A percentile compares a stretch with the other conserved stretches of the same genome.
These are phyloP conservation scores for Glycine latifolia DNA, from an alignment of 306 rosid genomes.

Conservation along the genomic window DNA sequence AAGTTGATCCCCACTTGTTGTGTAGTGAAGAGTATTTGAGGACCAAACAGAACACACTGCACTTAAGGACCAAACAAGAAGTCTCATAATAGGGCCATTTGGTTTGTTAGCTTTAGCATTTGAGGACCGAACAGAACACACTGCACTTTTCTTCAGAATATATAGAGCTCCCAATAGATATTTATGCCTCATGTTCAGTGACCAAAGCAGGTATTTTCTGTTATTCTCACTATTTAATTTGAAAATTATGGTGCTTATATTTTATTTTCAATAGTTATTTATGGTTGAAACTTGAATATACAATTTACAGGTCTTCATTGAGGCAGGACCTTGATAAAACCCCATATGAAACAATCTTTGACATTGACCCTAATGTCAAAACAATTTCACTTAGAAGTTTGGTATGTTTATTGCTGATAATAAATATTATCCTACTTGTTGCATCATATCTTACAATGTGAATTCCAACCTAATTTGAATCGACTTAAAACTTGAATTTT, in stretches of 20 bases:
- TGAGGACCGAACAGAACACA: constrained; percentile 61
- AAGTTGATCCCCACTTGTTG: constrained; percentile 58
- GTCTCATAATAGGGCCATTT: constrained; percentile 66
- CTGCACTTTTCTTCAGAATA: constrained; percentile 62
- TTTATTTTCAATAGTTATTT: not conserved
- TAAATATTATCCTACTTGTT: not conserved
- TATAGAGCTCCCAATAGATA: constrained; percentile 54
- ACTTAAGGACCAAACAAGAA: too few species aligned
- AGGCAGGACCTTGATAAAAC: constrained; percentile 61
- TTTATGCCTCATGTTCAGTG: constrained; percentile 75
- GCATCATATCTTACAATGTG: too few species aligned
- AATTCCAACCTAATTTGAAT: too few species aligned
- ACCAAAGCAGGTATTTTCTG: constrained; percentile 65
- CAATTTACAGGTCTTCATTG: constrained; percentile 66
- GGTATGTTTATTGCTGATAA: constrained; percentile 48
- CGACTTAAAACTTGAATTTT: too few species aligned
- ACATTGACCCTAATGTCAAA: constrained; percentile 53
- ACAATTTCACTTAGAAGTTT: constrained; percentile 68
- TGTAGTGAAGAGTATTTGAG: constrained; percentile 58
- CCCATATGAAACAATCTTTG: constrained; percentile 63
- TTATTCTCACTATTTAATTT: not conserved
- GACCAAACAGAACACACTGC: too few species aligned
- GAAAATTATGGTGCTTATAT: not conserved
- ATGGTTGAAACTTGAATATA: constrained; percentile 8
- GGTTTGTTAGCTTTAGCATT: constrained; percentile 73